Evolutionary conservation across 495 filamentous ascomycete genomes (phyloP).

Genomic region (Mycothermus thermophilus): DNA sequence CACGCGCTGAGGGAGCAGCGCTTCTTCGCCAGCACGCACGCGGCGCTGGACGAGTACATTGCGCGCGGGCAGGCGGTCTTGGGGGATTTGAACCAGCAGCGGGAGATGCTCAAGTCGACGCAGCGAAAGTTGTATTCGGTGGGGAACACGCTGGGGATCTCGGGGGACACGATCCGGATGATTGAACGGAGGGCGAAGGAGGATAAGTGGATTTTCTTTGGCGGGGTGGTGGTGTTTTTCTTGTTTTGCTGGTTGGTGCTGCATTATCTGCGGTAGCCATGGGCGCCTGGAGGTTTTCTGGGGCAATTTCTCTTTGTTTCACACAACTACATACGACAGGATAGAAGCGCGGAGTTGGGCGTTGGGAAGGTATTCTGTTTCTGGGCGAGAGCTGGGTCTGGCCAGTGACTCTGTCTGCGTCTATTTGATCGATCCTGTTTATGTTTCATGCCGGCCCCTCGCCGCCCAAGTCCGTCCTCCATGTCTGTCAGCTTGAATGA

Average conservation of each 20-base stretch:
- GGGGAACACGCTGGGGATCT: conserved; percentile 84
- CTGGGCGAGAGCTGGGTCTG: background rate
- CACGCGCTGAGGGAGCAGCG: conserved; percentile 84
- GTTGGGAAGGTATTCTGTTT: background rate
- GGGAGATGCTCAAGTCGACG: conserved; percentile 87
- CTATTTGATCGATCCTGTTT: too few species aligned
- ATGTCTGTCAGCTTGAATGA: too few species aligned
- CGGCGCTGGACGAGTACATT: conserved; percentile 82
- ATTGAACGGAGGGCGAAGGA: conserved; percentile 80
- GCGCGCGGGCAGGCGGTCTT: conserved; percentile 82
- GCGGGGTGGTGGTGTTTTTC: conserved; percentile 77
- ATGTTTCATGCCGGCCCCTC: too few species aligned
- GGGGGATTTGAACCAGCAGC: conserved; percentile 75
- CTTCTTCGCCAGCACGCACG: conserved; percentile 67
- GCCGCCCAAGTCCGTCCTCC: too few species aligned
- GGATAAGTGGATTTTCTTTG: conserved; percentile 98
- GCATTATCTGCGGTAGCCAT: conserved; percentile 68
- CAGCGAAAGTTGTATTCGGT: conserved; percentile 83
- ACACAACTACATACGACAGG: too few species aligned
- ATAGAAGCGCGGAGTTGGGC: too few species aligned
- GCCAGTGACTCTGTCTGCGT: too few species aligned
- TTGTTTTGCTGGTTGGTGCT: conserved; percentile 81
- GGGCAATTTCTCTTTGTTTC: too few species aligned
- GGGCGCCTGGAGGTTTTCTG: too few species aligned
- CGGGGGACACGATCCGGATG: conserved; percentile 93